phyloP scores from a whole-genome alignment of 371 early-diverging fungal genomes.

The Phascolomyces articulosus region DNA sequence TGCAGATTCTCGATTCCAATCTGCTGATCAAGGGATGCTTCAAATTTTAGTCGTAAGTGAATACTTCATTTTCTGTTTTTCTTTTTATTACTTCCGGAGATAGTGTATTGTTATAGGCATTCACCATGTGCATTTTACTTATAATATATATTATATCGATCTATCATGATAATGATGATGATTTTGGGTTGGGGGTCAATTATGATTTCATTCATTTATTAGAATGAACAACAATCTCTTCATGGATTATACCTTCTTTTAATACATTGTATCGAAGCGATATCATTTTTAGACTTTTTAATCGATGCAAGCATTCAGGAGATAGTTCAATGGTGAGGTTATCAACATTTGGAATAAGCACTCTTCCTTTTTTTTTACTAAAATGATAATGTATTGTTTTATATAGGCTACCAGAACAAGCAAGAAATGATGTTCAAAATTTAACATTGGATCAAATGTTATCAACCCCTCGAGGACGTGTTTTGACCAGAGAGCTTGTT shows the following conservation, averaged over 20 bases:
- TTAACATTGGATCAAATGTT: conserved; percentile 68
- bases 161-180: no score
- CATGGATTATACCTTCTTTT: conserved; percentile 68
- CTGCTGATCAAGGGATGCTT: conserved; percentile 25
- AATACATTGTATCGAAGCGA: conserved; percentile 71
- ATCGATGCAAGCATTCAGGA: conserved; percentile 68
- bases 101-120: neutral
- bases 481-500: conserved; percentile 69
- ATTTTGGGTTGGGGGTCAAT: no score
- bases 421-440: conserved; percentile 41
- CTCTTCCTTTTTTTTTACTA: neutral
- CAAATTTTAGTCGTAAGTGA: conserved; percentile 26
- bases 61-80: neutral
- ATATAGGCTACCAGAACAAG: conserved; percentile 33
- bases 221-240: conserved; percentile 75
- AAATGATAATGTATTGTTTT: neutral
- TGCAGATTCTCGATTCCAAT: conserved; percentile 28
- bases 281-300: conserved; percentile 74
- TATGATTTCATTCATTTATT: conserved; percentile 3
- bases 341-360: neutral
- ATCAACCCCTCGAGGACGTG: conserved; percentile 62
- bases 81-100: neutral
- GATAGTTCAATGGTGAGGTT: conserved; percentile 52
- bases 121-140: neutral
- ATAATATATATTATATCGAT: no score